Percentiles rank a stretch among this genome's conserved stretches.
Conservation (phyloP, 768 basidiomycete species). For the Mycena crocata region DNA sequence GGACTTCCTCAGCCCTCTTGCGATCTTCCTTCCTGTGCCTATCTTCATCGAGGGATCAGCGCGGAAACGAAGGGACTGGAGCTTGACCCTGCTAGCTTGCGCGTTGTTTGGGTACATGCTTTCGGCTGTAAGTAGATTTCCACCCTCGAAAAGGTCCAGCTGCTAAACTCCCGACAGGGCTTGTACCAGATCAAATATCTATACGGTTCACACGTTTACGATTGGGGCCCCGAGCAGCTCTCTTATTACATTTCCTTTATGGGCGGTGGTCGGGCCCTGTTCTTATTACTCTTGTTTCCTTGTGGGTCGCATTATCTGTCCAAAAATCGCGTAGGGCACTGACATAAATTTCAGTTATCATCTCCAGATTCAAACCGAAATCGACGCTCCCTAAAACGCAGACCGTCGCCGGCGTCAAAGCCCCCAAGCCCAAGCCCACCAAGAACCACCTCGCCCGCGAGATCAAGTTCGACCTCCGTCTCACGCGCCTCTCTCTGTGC, state of each 20-base stretch:
- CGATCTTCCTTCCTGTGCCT: conserved; percentile 73
- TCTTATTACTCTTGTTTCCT: conserved; percentile 63
- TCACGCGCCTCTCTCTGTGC: conserved; percentile 71
- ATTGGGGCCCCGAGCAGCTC: conserved; percentile 78
- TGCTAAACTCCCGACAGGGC: conserved; percentile 55
- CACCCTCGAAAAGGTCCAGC: neutral
- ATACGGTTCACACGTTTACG: conserved; percentile 79
- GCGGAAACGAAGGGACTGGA: conserved; percentile 77
- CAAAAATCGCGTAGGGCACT: neutral
- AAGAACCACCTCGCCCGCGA: conserved; percentile 67
- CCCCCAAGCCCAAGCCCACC: conserved; percentile 56
- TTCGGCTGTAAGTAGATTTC: conserved; percentile 62
- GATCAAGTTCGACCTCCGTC: conserved; percentile 75
- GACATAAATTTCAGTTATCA: conserved; percentile 64
- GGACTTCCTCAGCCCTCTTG: conserved; percentile 67
- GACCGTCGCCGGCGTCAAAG: conserved; percentile 15
- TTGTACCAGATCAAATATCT: conserved; percentile 85
- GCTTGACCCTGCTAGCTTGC: conserved; percentile 75
- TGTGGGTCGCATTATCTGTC: conserved; percentile 41
- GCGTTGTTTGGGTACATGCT: conserved; percentile 73
- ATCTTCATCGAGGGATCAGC: conserved; percentile 54
- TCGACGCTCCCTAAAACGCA: neutral
- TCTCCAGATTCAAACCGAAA: conserved; percentile 68
- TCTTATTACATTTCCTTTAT: conserved; percentile 83
- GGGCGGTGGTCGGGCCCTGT: conserved; percentile 68